These are phyloP conservation scores for Pilaira anomala DNA, from an alignment of 192 early-diverging fungal genomes.

Conservation along the genomic window DNA sequence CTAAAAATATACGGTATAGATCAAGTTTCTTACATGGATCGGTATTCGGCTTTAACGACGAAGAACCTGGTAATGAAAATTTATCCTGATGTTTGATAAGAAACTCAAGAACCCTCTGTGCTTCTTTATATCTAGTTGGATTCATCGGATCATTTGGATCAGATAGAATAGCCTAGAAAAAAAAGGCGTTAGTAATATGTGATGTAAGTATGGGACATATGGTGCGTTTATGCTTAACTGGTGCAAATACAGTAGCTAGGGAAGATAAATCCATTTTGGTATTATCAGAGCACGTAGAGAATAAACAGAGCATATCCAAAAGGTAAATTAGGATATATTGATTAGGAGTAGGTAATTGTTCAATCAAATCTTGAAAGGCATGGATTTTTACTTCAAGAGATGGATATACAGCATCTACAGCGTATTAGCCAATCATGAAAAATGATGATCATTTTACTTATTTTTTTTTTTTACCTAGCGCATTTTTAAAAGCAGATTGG, in stretches of 20 bases:
- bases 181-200: conserved; percentile 31
- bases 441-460: background rate
- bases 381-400: conserved; percentile 31
- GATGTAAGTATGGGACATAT: background rate
- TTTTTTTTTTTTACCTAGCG: conserved; percentile 41
- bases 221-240: conserved; percentile 41
- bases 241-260: conserved; percentile 70
- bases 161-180: conserved; percentile 62
- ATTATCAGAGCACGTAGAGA: conserved; percentile 43
- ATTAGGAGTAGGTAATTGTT: conserved; percentile 49
- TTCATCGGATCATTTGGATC: conserved; percentile 66
- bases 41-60: no score
- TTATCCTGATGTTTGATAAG: conserved; percentile 57
- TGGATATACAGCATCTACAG: conserved; percentile 17
- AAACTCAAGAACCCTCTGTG: conserved; percentile 68
- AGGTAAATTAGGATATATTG: conserved; percentile 64
- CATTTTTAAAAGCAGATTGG: conserved; percentile 58
- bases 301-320: conserved; percentile 58
- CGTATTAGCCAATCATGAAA: background rate
- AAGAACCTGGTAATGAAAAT: conserved; percentile 33
- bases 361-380: conserved; percentile 54
- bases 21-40: no score
- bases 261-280: conserved; percentile 71
- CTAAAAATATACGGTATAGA: no score
- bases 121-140: conserved; percentile 67